phyloP scores from a whole-genome alignment of 1,284 basidiomycete species.

The Rhodofomes roseus region DNA sequence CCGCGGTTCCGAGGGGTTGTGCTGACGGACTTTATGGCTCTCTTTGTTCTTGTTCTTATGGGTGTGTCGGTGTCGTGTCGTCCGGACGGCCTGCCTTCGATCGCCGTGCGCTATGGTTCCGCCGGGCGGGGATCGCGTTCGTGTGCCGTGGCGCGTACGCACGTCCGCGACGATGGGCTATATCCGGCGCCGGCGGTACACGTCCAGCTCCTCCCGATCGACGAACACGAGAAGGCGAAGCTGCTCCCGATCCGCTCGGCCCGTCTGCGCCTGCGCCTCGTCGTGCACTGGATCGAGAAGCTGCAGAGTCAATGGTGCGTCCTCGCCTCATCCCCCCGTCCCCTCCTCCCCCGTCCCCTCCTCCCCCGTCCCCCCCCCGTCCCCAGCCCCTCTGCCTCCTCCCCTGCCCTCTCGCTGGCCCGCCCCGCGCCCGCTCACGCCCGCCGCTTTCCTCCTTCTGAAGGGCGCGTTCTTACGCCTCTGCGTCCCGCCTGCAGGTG shows the following conservation, averaged over 20 bases:
- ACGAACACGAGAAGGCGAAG: constrained; percentile 91
- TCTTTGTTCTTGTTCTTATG: background rate
- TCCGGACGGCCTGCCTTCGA: background rate
- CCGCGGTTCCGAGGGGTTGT: background rate
- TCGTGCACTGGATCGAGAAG: constrained; percentile 92
- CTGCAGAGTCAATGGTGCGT: constrained; percentile 66
- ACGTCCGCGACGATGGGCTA: too few relatives aligned
- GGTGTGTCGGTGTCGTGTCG: background rate
- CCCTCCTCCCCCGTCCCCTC: constrained; percentile 5
- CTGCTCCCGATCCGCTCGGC: constrained; percentile 87
- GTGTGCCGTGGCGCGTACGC: background rate
- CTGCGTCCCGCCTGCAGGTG: constrained; percentile 37
- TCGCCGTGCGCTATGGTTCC: too few relatives aligned
- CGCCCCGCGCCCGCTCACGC: constrained; percentile 5
- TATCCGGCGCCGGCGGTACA: background rate
- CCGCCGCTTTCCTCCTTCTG: constrained; percentile 8
- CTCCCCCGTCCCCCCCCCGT: constrained; percentile 17
- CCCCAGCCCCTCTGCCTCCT: constrained; percentile 14
- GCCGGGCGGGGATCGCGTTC: background rate
- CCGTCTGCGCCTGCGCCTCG: constrained; percentile 74
- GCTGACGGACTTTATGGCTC: constrained; percentile 3
- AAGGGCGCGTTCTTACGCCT: constrained; percentile 30
- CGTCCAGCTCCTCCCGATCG: constrained; percentile 82
- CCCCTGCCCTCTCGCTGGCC: constrained; percentile 1
- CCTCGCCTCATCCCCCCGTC: constrained; percentile 4